Evolutionary conservation across 2,329 filamentous ascomycete genomes (phyloP).

Genomic region (Pseudogymnoascus sp.): DNA sequence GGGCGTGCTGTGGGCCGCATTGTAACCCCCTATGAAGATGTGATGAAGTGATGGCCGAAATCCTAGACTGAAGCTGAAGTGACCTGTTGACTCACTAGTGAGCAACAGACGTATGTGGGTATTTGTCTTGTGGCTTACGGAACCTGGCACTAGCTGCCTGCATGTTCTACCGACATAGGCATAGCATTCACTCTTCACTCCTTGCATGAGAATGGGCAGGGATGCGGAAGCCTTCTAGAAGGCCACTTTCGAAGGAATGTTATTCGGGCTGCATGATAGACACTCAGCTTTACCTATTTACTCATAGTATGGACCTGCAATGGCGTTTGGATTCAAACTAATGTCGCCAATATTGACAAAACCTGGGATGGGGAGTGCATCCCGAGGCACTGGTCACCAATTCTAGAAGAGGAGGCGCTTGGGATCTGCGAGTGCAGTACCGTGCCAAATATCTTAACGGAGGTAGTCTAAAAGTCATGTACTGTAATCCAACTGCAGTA

Average conservation of each 20-base stretch:
- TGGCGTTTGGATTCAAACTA: background rate
- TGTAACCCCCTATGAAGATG: background rate
- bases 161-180: constrained; percentile 1
- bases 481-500: background rate
- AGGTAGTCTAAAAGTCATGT: background rate
- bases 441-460: background rate
- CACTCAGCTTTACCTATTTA: background rate
- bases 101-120: background rate
- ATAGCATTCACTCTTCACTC: background rate
- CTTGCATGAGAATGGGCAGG: background rate
- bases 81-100: background rate
- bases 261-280: background rate
- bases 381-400: background rate
- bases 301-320: background rate
- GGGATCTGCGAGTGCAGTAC: background rate
- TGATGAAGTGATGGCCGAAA: background rate
- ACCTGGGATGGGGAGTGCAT: background rate
- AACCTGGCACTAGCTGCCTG: background rate
- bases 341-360: background rate
- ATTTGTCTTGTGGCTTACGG: background rate
- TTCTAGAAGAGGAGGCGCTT: background rate
- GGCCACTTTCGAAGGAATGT: background rate
- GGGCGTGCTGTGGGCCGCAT: background rate
- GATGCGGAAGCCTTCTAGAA: background rate
- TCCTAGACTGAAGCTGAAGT: background rate